phyloP scores from a whole-genome alignment of 768 basidiomycete genomes.

The Sarcomyxa edulis region DNA sequence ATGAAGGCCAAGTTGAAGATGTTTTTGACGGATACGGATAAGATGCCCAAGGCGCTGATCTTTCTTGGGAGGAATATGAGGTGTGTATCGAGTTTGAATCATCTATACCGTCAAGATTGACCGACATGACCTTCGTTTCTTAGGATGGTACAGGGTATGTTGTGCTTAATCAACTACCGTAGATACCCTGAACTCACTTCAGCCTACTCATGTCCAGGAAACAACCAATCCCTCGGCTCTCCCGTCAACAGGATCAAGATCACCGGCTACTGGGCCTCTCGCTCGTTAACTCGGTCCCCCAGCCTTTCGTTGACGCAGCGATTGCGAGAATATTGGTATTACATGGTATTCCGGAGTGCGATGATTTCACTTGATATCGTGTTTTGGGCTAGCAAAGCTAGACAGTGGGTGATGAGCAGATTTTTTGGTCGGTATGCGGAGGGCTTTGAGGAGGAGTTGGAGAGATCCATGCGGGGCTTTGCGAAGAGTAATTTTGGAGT shows the following conservation, averaged over 20 bases:
- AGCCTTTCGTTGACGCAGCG: conserved; percentile 36
- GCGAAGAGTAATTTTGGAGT: conserved; percentile 79
- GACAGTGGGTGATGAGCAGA: conserved; percentile 39
- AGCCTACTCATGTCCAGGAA: conserved; percentile 34
- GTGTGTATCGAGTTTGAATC: conserved; percentile 18
- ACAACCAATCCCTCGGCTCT: conserved; percentile 79
- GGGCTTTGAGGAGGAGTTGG: conserved; percentile 80
- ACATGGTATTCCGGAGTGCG: conserved; percentile 57
- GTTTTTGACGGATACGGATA: conserved; percentile 70
- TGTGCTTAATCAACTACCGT: neutral
- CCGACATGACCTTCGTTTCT: neutral
- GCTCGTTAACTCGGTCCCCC: conserved; percentile 46
- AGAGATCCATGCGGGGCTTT: conserved; percentile 66
- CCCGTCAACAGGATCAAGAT: conserved; percentile 91
- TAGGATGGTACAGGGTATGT: conserved; percentile 45
- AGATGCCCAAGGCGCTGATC: conserved; percentile 71
- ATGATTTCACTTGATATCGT: conserved; percentile 67
- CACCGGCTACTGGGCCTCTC: conserved; percentile 78
- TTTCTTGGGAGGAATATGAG: conserved; percentile 79
- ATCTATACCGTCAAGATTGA: neutral
- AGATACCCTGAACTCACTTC: conserved; percentile 20
- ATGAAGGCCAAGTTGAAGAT: conserved; percentile 65
- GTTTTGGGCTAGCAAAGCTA: conserved; percentile 59
- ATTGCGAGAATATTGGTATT: conserved; percentile 47
- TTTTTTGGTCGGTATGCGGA: conserved; percentile 34